A percentile compares a stretch with the other conserved stretches of the same genome.
These are phyloP conservation scores for Phaeolepiota aurea DNA, from an alignment of 768 basidiomycete species.

Conservation along the genomic window DNA sequence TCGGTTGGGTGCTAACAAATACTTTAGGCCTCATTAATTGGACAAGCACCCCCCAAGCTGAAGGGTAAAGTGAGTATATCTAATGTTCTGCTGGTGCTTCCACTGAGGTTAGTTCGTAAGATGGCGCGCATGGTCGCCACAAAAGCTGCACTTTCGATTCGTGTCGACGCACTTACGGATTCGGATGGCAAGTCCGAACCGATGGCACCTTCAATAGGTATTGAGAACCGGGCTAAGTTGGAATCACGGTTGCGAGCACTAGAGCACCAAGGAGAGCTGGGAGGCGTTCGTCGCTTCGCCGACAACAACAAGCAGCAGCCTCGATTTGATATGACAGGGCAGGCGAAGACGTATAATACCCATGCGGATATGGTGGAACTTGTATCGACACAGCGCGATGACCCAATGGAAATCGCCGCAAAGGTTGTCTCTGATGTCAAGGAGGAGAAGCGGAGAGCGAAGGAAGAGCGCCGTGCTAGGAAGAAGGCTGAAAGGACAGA, in stretches of 20 bases:
- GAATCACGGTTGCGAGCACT: conserved; percentile 88
- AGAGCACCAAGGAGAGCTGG: conserved; percentile 73
- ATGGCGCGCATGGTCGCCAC: conserved; percentile 99
- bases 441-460: conserved; percentile 76
- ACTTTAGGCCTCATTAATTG: conserved; percentile 81
- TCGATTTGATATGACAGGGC: conserved; percentile 75
- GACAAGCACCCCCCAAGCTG: conserved; percentile 94
- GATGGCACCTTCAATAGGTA: conserved; percentile 76
- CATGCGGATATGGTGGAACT: conserved; percentile 78
- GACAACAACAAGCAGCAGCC: conserved; percentile 58
- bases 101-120: too few species aligned
- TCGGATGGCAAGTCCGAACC: conserved; percentile 83
- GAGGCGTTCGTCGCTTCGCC: conserved; percentile 59
- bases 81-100: background rate
- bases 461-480: conserved; percentile 72
- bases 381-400: conserved; percentile 77
- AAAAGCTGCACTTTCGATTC: conserved; percentile 94
- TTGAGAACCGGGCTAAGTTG: conserved; percentile 91
- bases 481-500: conserved; percentile 47
- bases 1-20: too few species aligned
- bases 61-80: conserved; percentile 76
- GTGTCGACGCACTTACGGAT: conserved; percentile 94
- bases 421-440: conserved; percentile 75
- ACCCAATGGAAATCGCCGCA: conserved; percentile 68
- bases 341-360: conserved; percentile 77